Evolutionary conservation across 202 grass and related monocot genomes (phyloP).

Genomic region (Brachypodium distachyon): DNA sequence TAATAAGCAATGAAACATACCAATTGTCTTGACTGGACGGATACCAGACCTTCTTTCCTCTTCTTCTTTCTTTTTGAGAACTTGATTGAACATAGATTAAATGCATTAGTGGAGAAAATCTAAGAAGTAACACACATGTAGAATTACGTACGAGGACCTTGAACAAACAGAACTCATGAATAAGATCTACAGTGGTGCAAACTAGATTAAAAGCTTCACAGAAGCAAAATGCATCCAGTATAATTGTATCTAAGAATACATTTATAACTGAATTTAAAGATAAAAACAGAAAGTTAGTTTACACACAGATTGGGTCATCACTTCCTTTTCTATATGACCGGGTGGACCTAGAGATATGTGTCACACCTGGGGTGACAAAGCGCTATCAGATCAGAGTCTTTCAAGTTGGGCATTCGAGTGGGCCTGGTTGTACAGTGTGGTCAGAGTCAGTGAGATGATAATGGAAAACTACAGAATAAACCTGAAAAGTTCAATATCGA

Average conservation of each 20-base stretch:
- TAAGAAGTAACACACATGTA: background rate
- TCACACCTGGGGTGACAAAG: background rate
- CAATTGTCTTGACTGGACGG: slow-evolving; percentile 47
- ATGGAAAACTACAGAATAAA: background rate
- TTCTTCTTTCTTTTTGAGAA: slow-evolving; percentile 89
- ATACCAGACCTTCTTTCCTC: slow-evolving; percentile 60
- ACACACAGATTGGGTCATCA: background rate
- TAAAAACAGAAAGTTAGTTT: background rate
- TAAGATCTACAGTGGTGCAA: background rate
- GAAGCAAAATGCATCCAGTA: background rate
- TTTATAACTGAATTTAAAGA: background rate
- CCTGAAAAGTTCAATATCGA: background rate
- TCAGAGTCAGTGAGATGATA: background rate
- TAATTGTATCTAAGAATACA: background rate
- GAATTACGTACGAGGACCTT: background rate
- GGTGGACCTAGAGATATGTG: background rate
- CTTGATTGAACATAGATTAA: slow-evolving; percentile 32
- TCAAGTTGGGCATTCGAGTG: background rate
- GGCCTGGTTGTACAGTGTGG: background rate
- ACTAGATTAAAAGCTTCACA: slow-evolving; percentile 3
- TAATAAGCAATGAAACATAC: slow-evolving; percentile 12
- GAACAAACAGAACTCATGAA: background rate
- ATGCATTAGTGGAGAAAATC: slow-evolving; percentile 6
- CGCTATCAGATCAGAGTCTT: background rate
- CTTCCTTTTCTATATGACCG: background rate